Conservation (phyloP, 768 basidiomycete species). For the Lentinula sp. region DNA sequence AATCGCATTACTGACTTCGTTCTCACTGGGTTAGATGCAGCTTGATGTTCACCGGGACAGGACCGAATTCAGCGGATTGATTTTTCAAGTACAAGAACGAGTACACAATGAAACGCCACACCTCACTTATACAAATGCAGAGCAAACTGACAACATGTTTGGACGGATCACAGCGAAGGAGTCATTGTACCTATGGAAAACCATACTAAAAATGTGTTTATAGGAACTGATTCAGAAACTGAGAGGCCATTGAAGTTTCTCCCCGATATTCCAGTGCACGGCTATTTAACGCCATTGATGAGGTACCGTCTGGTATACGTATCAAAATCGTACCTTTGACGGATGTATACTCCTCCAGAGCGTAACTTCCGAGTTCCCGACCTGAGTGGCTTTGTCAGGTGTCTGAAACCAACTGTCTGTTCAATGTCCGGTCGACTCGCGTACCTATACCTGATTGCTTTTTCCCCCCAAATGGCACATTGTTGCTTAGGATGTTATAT, state of each 20-base stretch:
- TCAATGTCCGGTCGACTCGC: conserved; percentile 12
- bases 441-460: conserved; percentile 85
- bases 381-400: conserved; percentile 36
- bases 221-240: conserved; percentile 20
- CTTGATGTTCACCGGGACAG: too few species aligned
- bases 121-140: not conserved
- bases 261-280: conserved; percentile 82
- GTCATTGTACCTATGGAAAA: not conserved
- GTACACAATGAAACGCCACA: too few species aligned
- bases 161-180: not conserved
- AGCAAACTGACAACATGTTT: not conserved
- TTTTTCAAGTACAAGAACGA: too few species aligned
- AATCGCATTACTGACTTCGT: not conserved
- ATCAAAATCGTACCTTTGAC: conserved; percentile 27
- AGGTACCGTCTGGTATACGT: not conserved
- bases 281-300: conserved; percentile 54
- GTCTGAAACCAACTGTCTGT: not conserved
- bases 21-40: too few species aligned
- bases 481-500: conserved; percentile 77
- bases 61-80: too few species aligned
- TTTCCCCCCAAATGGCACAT: conserved; percentile 94
- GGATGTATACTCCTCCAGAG: conserved; percentile 72
- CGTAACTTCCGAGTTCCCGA: conserved; percentile 82
- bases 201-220: not conserved
- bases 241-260: conserved; percentile 74